Percentiles rank a stretch among this genome's conserved stretches.
phyloP scores from a whole-genome alignment of 1,139 yeast genomes.

The Magnusiomyces tetraspermus region DNA sequence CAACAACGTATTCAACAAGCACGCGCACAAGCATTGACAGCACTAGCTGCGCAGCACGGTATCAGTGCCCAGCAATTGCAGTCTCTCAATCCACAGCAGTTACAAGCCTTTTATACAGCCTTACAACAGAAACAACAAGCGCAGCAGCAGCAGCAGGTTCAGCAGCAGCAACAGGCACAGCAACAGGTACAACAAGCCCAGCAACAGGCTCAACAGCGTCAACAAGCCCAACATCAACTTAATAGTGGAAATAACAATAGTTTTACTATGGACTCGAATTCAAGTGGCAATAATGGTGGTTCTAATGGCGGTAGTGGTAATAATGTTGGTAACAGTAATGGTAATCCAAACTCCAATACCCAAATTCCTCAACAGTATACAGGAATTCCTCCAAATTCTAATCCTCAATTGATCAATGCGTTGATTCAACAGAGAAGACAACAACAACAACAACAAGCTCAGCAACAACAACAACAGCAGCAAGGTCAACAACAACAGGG shows the following conservation, averaged over 20 bases:
- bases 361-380: constrained; percentile 13
- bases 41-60: neutral
- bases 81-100: constrained; percentile 15
- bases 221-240: neutral
- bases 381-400: constrained; percentile 13
- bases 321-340: constrained; percentile 30
- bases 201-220: neutral
- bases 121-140: constrained; percentile 7
- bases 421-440: constrained; percentile 18
- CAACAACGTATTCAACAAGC: constrained; percentile 4
- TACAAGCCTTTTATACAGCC: constrained; percentile 11
- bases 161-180: constrained; percentile 6
- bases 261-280: constrained; percentile 22
- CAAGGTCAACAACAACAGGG: constrained; percentile 4
- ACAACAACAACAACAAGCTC: constrained; percentile 12
- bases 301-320: constrained; percentile 33
- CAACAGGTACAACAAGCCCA: constrained; percentile 3
- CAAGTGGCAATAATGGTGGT: constrained; percentile 29
- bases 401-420: neutral
- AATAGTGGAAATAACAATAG: constrained; percentile 21
- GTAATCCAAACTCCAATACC: constrained; percentile 20
- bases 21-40: neutral
- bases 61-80: constrained; percentile 2
- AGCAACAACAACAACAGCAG: constrained; percentile 1
- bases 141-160: constrained; percentile 4